phyloP scores from a whole-genome alignment of 768 basidiomycete species.

The Coprinopsis strossmayeri region DNA sequence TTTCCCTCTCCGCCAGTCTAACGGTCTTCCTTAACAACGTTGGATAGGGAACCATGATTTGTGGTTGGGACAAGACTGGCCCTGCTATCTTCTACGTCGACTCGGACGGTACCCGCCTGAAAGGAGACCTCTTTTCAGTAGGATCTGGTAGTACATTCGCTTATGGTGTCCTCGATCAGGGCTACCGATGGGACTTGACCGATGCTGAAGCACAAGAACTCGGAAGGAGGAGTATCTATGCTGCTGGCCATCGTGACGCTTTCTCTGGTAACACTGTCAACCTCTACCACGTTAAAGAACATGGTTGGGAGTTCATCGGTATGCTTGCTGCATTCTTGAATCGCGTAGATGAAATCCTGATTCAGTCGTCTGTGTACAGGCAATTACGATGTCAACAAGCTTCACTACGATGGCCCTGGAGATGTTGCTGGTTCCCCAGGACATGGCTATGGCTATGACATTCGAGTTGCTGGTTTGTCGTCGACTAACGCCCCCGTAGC shows the following conservation, averaged over 20 bases:
- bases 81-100: constrained; percentile 97
- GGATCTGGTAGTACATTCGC: constrained; percentile 98
- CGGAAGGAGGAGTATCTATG: constrained; percentile 89
- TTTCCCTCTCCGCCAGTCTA: not conserved
- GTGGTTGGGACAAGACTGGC: constrained; percentile 99
- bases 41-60: constrained; percentile 94
- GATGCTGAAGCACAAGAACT: constrained; percentile 95
- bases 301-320: constrained; percentile 97
- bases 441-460: constrained; percentile 76
- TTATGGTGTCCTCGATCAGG: constrained; percentile 98
- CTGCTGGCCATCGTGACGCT: constrained; percentile 94
- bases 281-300: constrained; percentile 90
- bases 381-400: constrained; percentile 84
- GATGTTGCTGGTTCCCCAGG: constrained; percentile 54
- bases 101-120: constrained; percentile 91
- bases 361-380: too few relatives aligned
- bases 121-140: constrained; percentile 97
- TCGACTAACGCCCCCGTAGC: constrained; percentile 43
- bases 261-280: constrained; percentile 96
- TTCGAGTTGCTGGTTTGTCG: constrained; percentile 54
- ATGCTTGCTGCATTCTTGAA: constrained; percentile 19
- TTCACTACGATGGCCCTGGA: constrained; percentile 89
- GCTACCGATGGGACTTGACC: constrained; percentile 86
- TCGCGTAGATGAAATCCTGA: not conserved
- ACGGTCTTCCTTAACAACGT: not conserved